phyloP scores from a whole-genome alignment of 257 asterid genomes.

The Plantago major region DNA sequence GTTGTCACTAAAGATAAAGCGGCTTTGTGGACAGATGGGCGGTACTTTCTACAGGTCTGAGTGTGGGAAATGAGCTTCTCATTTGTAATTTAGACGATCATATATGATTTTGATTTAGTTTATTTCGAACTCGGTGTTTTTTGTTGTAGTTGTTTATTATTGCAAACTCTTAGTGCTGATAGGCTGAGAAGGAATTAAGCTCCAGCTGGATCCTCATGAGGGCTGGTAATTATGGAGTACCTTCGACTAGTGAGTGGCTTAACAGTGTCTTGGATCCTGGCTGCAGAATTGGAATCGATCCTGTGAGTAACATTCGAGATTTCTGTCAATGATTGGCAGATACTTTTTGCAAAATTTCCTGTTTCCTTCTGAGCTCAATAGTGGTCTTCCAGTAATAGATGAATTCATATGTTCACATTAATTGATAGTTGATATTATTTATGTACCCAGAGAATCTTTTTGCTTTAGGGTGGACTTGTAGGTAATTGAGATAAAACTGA shows the following conservation, averaged over 20 bases:
- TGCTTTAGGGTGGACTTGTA: too few species aligned
- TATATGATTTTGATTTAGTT: neutral
- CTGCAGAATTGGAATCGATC: slow-evolving; percentile 90
- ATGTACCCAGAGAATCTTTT: neutral
- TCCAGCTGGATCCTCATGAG: slow-evolving; percentile 92
- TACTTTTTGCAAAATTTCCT: neutral
- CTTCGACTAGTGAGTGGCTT: slow-evolving; percentile 85
- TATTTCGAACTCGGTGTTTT: slow-evolving; percentile 6
- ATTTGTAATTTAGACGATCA: neutral
- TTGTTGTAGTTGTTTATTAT: slow-evolving; percentile 12
- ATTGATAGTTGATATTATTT: neutral
- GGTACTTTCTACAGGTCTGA: slow-evolving; percentile 90
- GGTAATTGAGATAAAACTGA: too few species aligned
- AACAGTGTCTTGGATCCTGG: slow-evolving; percentile 75
- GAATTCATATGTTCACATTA: slow-evolving; percentile 3
- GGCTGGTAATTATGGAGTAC: slow-evolving; percentile 86
- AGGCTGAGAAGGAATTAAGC: slow-evolving; percentile 89
- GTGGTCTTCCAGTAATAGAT: slow-evolving; percentile 5
- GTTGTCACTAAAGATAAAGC: slow-evolving; percentile 94
- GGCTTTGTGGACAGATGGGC: slow-evolving; percentile 96
- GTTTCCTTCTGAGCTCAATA: neutral
- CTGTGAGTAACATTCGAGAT: slow-evolving; percentile 62
- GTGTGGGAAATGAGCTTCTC: slow-evolving; percentile 2
- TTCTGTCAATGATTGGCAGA: neutral
- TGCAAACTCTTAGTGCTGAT: slow-evolving; percentile 21